Conservation (phyloP, 2,329 filamentous ascomycete genomes). For the Beauveria sp. region DNA sequence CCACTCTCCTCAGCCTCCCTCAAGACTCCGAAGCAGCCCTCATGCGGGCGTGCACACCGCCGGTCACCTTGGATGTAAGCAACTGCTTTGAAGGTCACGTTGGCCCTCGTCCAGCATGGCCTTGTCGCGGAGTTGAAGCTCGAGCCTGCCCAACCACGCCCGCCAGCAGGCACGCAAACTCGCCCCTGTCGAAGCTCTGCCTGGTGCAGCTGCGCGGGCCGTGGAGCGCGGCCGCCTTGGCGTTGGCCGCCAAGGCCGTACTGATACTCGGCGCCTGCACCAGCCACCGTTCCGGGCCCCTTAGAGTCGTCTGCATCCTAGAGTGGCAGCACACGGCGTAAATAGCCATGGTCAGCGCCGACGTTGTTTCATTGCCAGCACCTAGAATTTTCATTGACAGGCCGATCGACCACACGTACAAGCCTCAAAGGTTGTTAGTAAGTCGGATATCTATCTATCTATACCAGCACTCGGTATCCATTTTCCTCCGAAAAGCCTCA, state of each 20-base stretch:
- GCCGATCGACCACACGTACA: too few relatives aligned
- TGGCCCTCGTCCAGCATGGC: neutral
- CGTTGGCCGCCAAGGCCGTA: too few relatives aligned
- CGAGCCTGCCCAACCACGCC: neutral
- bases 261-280: too few relatives aligned
- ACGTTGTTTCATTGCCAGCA: constrained; percentile 52
- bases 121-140: neutral
- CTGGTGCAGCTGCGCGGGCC: too few relatives aligned
- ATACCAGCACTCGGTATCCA: too few relatives aligned
- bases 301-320: constrained; percentile 42
- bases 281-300: too few relatives aligned
- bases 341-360: constrained; percentile 30
- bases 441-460: too few relatives aligned
- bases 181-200: too few relatives aligned
- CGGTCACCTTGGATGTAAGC: neutral
- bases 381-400: constrained; percentile 51
- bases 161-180: too few relatives aligned
- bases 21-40: neutral
- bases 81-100: neutral
- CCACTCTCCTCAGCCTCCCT: neutral
- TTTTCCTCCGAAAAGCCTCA: too few relatives aligned
- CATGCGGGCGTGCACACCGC: neutral
- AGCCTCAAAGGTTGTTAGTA: too few relatives aligned
- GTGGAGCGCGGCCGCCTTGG: too few relatives aligned
- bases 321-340: constrained; percentile 42